Evolutionary conservation across 2,329 filamentous ascomycete genomes (phyloP).

Genomic region (Ascochyta viciae-villosae): DNA sequence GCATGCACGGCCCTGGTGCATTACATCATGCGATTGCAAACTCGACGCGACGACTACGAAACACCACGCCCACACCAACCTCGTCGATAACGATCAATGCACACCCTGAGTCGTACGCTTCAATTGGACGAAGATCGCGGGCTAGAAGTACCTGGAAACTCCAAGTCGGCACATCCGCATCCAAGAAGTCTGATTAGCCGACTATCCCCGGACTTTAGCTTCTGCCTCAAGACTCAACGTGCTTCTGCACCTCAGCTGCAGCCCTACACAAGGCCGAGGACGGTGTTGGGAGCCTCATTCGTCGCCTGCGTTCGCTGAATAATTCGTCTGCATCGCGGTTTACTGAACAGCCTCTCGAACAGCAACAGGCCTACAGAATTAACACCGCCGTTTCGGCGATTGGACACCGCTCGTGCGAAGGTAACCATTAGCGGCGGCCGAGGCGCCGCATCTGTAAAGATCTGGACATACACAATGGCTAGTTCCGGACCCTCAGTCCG

Average conservation of each 20-base stretch:
- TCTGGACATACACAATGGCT: conserved; percentile 16
- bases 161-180: background rate
- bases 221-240: background rate
- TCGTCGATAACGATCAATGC: conserved; percentile 3
- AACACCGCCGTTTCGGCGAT: conserved; percentile 2
- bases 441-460: conserved; percentile 19
- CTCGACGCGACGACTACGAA: background rate
- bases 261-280: background rate
- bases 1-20: background rate
- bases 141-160: conserved; percentile 13
- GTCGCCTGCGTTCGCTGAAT: background rate
- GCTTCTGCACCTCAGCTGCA: conserved; percentile 9
- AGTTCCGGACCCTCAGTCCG: conserved; percentile 21
- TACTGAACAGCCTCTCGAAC: background rate
- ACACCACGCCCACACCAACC: background rate
- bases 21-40: conserved; percentile 6
- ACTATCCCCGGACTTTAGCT: conserved; percentile 9
- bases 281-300: background rate
- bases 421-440: conserved; percentile 21
- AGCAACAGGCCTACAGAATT: background rate
- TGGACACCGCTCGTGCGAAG: conserved; percentile 7
- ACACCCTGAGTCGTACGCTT: background rate
- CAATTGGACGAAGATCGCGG: background rate
- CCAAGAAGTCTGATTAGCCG: conserved; percentile 9
- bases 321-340: background rate